Percentiles rank a stretch among this genome's conserved stretches.
phyloP scores from a whole-genome alignment of 148 eudicot species.

The Suaeda aralocaspica region DNA sequence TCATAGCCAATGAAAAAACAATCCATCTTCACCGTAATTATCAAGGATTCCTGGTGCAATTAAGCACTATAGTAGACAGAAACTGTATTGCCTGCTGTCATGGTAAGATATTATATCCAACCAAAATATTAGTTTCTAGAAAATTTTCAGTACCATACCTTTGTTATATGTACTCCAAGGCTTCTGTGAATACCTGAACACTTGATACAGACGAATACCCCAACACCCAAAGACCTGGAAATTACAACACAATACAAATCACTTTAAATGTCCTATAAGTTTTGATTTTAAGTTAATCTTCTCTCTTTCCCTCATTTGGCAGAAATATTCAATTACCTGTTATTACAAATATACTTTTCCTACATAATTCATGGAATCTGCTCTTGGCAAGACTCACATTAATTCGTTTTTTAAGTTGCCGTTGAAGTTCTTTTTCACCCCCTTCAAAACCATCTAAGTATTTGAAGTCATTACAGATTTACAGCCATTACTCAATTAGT shows the following conservation, averaged over 20 bases:
- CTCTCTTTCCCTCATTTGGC: background rate
- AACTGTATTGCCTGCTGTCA: no score
- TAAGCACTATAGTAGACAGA: background rate
- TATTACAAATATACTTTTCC: background rate
- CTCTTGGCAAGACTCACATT: background rate
- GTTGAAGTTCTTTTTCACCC: background rate
- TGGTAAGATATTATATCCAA: conserved; percentile 7
- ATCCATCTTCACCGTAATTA: no score
- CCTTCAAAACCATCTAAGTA: background rate
- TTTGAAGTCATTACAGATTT: background rate
- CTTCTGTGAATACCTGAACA: conserved; percentile 98
- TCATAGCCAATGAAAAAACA: no score
- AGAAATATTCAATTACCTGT: background rate
- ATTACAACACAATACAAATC: conserved; percentile 14
- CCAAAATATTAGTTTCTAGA: background rate
- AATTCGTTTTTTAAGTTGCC: background rate
- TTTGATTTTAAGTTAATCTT: background rate
- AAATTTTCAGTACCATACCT: conserved; percentile 38
- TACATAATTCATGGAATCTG: background rate
- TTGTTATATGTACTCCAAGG: conserved; percentile 91
- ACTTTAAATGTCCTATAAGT: background rate
- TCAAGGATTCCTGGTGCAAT: no score
- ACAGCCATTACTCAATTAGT: background rate
- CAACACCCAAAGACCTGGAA: conserved; percentile 69
- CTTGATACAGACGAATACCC: conserved; percentile 90